Conservation (phyloP, 768 basidiomycete species). For the Tephrocybe sp. region DNA sequence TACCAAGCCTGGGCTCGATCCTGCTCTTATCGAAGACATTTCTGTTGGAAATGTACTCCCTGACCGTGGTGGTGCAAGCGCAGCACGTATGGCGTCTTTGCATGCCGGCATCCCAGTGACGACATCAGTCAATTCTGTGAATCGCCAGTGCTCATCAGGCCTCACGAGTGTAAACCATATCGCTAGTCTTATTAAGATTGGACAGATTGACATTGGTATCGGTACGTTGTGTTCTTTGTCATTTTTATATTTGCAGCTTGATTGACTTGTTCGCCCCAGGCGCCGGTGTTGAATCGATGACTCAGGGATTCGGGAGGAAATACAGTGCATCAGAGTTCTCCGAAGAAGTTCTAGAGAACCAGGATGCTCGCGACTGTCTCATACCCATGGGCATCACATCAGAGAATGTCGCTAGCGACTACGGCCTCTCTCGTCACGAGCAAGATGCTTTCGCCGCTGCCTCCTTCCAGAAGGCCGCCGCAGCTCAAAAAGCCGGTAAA, state of each 20-base stretch:
- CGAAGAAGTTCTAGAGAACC: constrained; percentile 61
- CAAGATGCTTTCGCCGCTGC: constrained; percentile 85
- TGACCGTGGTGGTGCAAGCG: constrained; percentile 76
- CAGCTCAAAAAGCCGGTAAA: constrained; percentile 75
- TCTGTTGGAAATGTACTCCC: constrained; percentile 88
- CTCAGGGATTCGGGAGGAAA: constrained; percentile 62
- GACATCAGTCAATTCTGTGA: constrained; percentile 75
- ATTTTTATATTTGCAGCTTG: constrained; percentile 1
- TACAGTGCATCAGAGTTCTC: constrained; percentile 56
- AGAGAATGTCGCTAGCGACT: constrained; percentile 88
- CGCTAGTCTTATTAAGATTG: constrained; percentile 72
- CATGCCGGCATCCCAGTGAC: constrained; percentile 82
- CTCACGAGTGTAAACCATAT: constrained; percentile 80
- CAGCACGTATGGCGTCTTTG: constrained; percentile 84
- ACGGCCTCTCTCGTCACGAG: constrained; percentile 62
- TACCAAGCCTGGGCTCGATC: constrained; percentile 67
- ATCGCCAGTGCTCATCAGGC: constrained; percentile 89
- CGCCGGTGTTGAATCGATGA: constrained; percentile 92
- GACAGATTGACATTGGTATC: constrained; percentile 89
- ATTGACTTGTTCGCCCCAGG: constrained; percentile 36
- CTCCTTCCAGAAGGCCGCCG: constrained; percentile 82
- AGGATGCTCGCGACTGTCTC: constrained; percentile 78
- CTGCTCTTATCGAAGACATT: constrained; percentile 80
- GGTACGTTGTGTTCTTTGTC: constrained; percentile 43
- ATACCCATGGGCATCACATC: constrained; percentile 93